Base-by-base conservation (phyloP, 2,329 filamentous ascomycete species). In the Hymenotorrendiella dingleyae region DNA sequence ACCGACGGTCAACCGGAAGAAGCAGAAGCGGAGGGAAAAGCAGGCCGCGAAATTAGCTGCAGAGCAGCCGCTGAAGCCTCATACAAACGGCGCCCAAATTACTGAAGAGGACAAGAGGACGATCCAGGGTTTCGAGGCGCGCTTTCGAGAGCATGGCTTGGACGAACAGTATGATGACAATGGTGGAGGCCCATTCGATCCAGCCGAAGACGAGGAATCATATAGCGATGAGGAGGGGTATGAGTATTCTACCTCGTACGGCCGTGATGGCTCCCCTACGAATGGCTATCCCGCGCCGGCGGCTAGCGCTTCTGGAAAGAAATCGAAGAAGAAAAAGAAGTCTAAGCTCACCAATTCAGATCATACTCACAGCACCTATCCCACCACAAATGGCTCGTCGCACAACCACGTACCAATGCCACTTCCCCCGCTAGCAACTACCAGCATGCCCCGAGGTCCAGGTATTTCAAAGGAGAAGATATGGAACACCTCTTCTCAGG, bases 401-500 rank as follows among this genome's bases (percentile, higher is more conserved):
- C 53, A 59, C 26, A 53, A 55, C 40, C 54, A 59, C 29, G 44
- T 53, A 40, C 48, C 56, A 12, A 49, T 64, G 46, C 61, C 63
- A 48, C 53, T 58, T 22, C 56, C 62, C 43, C 62, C 58, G 32
- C 57, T 69, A 44, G 62, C 69, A 39, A 64, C 67, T 36, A 63
- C 64, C 11, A 67, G 59, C 10, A 64, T 67, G 38, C 59, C 69
- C 21, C 48, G 54, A 47, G 55, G 58, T 8, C 55, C 57, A n/a
- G 60, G 60, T 27, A 63, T 63, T 34, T 63, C 61, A 20, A 62
- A 83, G 59, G 86, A 93, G 60, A 90, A 88, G 64, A 95, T 98
- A 65, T 98, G 93, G 93, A 96, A 96, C 61, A 96, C 89, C 3
- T 93, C 86, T 45, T 93, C 87, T 8, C 80, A 87, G 54, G 89